These are phyloP conservation scores for Clarireedia homoeocarpa DNA, from an alignment of 2,329 filamentous ascomycete species.

Conservation along the genomic window DNA sequence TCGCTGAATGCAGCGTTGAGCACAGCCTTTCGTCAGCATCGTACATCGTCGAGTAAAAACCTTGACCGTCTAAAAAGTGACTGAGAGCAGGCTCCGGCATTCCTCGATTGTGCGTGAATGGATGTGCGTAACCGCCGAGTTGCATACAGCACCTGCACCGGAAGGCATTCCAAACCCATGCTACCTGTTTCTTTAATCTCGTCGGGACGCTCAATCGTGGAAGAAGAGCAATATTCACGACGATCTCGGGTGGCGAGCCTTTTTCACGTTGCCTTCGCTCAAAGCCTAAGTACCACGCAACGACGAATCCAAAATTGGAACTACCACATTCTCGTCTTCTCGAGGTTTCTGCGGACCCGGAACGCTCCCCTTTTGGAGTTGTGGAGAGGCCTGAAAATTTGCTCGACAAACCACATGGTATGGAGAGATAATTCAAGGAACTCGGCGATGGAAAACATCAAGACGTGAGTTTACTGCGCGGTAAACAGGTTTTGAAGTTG, in stretches of 20 bases:
- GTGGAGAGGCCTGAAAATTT: not conserved
- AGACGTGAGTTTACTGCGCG: not conserved
- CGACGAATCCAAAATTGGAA: not conserved
- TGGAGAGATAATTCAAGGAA: not conserved
- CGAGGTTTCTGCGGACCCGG: not conserved
- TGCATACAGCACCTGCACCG: not conserved
- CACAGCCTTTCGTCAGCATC: not conserved
- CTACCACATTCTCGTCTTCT: not conserved
- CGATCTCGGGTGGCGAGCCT: not conserved
- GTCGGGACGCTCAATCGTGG: not conserved
- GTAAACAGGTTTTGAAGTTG: not conserved
- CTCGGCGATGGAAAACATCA: not conserved
- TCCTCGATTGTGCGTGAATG: not conserved
- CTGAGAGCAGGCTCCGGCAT: not conserved
- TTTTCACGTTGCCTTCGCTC: not conserved
- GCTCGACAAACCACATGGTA: not conserved
- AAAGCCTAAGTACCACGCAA: conserved; percentile 9
- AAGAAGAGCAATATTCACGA: not conserved
- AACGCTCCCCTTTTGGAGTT: not conserved
- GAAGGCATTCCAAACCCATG: conserved; percentile 8
- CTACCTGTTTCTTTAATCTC: not conserved
- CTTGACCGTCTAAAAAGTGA: not conserved
- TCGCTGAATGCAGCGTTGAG: not conserved
- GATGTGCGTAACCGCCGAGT: conserved; percentile 5
- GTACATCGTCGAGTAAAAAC: not conserved